Base-by-base conservation (phyloP, 2,329 filamentous ascomycete genomes). In the Ceratocystis diversiconidia region DNA sequence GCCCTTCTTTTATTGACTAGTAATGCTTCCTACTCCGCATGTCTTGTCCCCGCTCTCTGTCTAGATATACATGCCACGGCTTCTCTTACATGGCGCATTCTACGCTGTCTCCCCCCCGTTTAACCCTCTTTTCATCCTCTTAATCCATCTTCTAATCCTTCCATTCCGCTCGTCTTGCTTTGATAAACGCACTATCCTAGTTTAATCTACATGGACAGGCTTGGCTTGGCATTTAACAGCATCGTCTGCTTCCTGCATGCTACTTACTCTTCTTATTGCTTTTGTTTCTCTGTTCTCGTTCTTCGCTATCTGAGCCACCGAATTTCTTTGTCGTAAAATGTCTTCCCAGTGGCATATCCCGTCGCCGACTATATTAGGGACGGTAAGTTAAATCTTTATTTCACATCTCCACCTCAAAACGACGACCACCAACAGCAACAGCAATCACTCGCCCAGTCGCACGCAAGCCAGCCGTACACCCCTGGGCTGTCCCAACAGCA, bases 241-340 rank as follows among this genome's bases (percentile, higher is more conserved):
- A 59, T 43, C 44, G 19, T 48, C 32, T 28, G 61, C 43, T 62
- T 52, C 15, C 36, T 62, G 62, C 19, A 41, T 15, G 10, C 19
- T 10, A 19, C 50, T 46, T 44, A 15, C 50, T 43, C 43, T 60
- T 62, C 36, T 44, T 57, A 8, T 52, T 41, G 64, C 19, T 62
- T 36, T 48, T 41, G 5, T 65, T 65, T 63, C 41, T 59, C 46
- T 44, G 12, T 62, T 67, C 28, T 64, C 44, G 12, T 62, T 43
- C 36, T 30, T 15, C 25, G 8, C 44, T 43, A 19, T 15, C 25
- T 52, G 3, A 4, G 1, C 36, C 12, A 15, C 8, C 22, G 22
- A 22, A 46, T 61, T 48, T 48, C 17, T 17, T 32, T 19, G 28
- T 55, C 62, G 12, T 46, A 41, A 12, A 28, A 63, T 63, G 62